Evolutionary conservation across 257 asterid species (phyloP).

Genomic region (Lycium barbarum): DNA sequence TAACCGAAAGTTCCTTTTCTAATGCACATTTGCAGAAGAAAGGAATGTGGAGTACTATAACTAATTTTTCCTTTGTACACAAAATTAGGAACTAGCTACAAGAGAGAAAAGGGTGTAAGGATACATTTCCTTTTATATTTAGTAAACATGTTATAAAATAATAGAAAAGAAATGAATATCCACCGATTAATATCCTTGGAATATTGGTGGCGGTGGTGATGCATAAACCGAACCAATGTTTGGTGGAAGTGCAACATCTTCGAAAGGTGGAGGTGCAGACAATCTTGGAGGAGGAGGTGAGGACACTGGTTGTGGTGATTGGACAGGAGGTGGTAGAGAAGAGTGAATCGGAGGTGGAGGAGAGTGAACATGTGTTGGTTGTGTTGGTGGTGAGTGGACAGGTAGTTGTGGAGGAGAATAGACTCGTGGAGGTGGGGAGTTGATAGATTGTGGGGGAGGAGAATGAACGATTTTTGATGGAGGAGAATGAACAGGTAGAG

Average conservation of each 20-base stretch:
- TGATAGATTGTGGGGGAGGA: neutral
- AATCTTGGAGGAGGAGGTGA: neutral
- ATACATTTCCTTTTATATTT: too few relatives aligned
- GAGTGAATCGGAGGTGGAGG: neutral
- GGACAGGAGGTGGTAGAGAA: constrained; percentile 7
- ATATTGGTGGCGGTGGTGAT: constrained; percentile 48
- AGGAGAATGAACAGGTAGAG: neutral
- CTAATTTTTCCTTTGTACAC: too few relatives aligned
- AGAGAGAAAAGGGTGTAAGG: too few relatives aligned
- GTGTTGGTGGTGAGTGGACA: too few relatives aligned
- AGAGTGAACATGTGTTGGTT: neutral
- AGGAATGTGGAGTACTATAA: neutral
- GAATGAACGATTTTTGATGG: neutral
- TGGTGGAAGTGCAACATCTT: constrained; percentile 38
- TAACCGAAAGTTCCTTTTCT: neutral
- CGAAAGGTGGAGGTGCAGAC: constrained; percentile 15
- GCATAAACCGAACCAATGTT: constrained; percentile 35
- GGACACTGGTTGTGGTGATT: neutral
- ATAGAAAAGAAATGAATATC: too few relatives aligned
- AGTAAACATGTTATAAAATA: too few relatives aligned
- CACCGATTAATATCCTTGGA: constrained; percentile 39
- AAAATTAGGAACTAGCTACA: too few relatives aligned
- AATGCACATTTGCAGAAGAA: neutral
- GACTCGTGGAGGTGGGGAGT: constrained; percentile 16
- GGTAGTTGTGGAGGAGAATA: neutral